These are phyloP conservation scores for Parietaria judaica DNA, from an alignment of 306 rosid genomes.

Conservation along the genomic window DNA sequence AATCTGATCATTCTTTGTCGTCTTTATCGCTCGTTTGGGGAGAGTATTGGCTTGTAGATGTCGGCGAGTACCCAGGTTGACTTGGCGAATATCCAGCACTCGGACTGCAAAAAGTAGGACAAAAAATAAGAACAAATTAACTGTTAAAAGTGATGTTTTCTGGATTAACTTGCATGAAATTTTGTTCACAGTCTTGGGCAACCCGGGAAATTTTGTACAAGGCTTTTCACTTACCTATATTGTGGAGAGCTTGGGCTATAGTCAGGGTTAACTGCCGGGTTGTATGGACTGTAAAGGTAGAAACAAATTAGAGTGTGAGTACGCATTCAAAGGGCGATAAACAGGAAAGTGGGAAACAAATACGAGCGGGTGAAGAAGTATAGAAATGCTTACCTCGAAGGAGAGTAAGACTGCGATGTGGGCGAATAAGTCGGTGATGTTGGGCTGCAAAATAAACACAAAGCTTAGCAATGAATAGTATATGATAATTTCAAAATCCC, in stretches of 20 bases:
- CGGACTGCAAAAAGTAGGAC: slow-evolving; percentile 41
- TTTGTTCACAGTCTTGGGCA: neutral
- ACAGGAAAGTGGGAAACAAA: neutral
- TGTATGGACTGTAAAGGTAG: slow-evolving; percentile 56
- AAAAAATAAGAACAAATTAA: slow-evolving; percentile 1
- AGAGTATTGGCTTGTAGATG: slow-evolving; percentile 92
- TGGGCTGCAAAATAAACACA: slow-evolving; percentile 50
- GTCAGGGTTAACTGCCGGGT: slow-evolving; percentile 79
- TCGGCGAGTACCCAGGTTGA: slow-evolving; percentile 97
- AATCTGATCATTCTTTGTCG: slow-evolving; percentile 47
- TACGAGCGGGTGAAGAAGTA: neutral
- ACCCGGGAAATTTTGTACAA: neutral
- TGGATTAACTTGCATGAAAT: too few relatives aligned
- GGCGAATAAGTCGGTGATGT: slow-evolving; percentile 98
- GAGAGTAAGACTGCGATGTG: slow-evolving; percentile 92
- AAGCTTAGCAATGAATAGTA: slow-evolving; percentile 1
- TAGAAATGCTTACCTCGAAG: slow-evolving; percentile 62
- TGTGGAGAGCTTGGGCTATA: slow-evolving; percentile 93
- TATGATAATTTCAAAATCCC: neutral
- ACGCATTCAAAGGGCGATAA: neutral
- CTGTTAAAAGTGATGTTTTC: neutral
- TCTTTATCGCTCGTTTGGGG: slow-evolving; percentile 60
- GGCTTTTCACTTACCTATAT: slow-evolving; percentile 49
- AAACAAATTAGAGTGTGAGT: neutral
- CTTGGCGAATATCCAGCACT: slow-evolving; percentile 98